These are phyloP conservation scores for Bremia lactucae DNA, from an alignment of 352 stramenopile genomes.

Conservation along the genomic window DNA sequence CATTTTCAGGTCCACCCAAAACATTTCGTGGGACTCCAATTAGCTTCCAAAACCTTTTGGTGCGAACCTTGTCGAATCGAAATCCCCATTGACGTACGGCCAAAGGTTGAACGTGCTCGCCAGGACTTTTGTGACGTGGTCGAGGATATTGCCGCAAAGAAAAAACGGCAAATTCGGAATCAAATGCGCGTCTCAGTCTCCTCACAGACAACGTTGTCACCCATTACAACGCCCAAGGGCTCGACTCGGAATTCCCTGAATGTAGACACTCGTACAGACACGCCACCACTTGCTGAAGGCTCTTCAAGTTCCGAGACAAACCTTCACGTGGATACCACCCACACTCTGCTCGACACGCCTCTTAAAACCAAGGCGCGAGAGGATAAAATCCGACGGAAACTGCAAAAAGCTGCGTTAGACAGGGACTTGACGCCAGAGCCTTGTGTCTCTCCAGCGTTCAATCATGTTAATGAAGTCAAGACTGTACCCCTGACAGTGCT, in stretches of 20 bases:
- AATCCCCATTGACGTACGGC: slow-evolving; percentile 18
- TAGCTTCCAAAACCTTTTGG: slow-evolving; percentile 43
- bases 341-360: slow-evolving; percentile 20
- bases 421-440: slow-evolving; percentile 9
- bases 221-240: slow-evolving; percentile 16
- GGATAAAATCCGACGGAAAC: slow-evolving; percentile 15
- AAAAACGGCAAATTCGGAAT: slow-evolving; percentile 26
- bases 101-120: slow-evolving; percentile 31
- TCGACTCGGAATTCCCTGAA: slow-evolving; percentile 7
- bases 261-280: slow-evolving; percentile 8
- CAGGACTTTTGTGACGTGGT: slow-evolving; percentile 28
- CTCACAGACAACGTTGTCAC: slow-evolving; percentile 6
- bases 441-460: slow-evolving; percentile 1
- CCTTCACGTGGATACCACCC: neutral
- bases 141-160: slow-evolving; percentile 41
- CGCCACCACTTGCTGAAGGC: slow-evolving; percentile 4
- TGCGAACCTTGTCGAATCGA: slow-evolving; percentile 42
- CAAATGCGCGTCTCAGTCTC: slow-evolving; percentile 2
- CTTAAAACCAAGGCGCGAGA: slow-evolving; percentile 22
- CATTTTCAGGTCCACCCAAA: slow-evolving; percentile 45
- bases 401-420: slow-evolving; percentile 13
- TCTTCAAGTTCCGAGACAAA: slow-evolving; percentile 5
- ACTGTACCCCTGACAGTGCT: slow-evolving; percentile 31
- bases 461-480: neutral
- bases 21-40: slow-evolving; percentile 47